These are phyloP conservation scores for Phymatotrichopsis omnivora DNA, from an alignment of 2,329 filamentous ascomycete genomes.

Conservation along the genomic window DNA sequence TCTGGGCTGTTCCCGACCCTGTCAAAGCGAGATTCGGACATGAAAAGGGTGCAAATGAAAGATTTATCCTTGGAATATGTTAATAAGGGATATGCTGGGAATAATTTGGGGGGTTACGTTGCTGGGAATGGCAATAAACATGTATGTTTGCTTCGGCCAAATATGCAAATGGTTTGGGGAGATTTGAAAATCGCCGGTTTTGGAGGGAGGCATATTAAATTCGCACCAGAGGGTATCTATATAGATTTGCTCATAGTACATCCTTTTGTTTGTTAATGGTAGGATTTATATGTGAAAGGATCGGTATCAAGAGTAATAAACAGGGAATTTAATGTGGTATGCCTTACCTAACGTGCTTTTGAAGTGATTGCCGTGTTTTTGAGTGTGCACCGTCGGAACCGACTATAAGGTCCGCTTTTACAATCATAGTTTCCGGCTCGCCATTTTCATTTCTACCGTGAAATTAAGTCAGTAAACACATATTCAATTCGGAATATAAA, in stretches of 20 bases:
- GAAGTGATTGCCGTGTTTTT: slow-evolving; percentile 79
- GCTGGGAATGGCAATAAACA: slow-evolving; percentile 95
- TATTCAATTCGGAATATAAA: too few relatives aligned
- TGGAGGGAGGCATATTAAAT: slow-evolving; percentile 61
- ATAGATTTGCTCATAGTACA: slow-evolving; percentile 89
- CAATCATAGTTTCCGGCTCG: slow-evolving; percentile 44
- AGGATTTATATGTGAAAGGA: neutral
- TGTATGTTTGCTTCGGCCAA: slow-evolving; percentile 86
- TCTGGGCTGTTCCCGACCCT: slow-evolving; percentile 54
- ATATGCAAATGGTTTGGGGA: slow-evolving; percentile 93
- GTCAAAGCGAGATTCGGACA: slow-evolving; percentile 60
- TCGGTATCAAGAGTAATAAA: slow-evolving; percentile 88
- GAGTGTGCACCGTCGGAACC: slow-evolving; percentile 95
- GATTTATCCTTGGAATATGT: slow-evolving; percentile 59
- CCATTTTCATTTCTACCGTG: slow-evolving; percentile 14
- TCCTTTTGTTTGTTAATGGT: slow-evolving; percentile 37
- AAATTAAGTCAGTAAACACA: neutral
- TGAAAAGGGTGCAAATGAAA: slow-evolving; percentile 91
- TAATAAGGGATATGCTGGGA: slow-evolving; percentile 20
- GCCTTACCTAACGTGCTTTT: slow-evolving; percentile 63
- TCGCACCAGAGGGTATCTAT: slow-evolving; percentile 98
- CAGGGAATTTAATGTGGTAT: slow-evolving; percentile 74
- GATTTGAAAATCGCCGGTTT: slow-evolving; percentile 56
- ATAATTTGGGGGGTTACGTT: slow-evolving; percentile 39
- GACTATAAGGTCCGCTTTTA: slow-evolving; percentile 84